Percentiles rank a stretch among this genome's conserved stretches.
Evolutionary conservation across 1,284 basidiomycete genomes (phyloP).

Genomic region (Pseudomicrostroma phylloplanum): DNA sequence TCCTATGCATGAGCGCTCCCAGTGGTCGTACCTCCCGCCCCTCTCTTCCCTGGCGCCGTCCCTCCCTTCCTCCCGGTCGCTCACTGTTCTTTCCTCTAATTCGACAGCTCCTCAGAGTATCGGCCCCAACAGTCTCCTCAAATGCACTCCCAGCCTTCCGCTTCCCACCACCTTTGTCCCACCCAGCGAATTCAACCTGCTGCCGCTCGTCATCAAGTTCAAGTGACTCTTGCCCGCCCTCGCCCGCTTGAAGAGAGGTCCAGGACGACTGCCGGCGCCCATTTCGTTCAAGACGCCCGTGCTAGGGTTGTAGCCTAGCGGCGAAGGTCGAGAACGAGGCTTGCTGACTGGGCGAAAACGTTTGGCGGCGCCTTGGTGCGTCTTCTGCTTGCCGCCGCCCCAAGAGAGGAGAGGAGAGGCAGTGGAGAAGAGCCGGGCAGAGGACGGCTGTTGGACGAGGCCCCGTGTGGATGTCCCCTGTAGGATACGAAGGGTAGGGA

Average conservation of each 20-base stretch:
- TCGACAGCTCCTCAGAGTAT: background rate
- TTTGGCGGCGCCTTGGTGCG: constrained; percentile 14
- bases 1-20: background rate
- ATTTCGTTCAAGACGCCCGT: background rate
- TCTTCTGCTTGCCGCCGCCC: constrained; percentile 16
- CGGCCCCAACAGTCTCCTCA: constrained; percentile 7
- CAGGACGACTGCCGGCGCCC: background rate
- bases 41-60: background rate
- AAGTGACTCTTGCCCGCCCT: constrained; percentile 14
- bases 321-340: background rate
- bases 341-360: constrained; percentile 14
- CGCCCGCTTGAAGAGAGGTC: constrained; percentile 15
- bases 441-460: too few relatives aligned
- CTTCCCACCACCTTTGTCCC: background rate
- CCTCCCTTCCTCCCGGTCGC: too few relatives aligned
- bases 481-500: too few relatives aligned
- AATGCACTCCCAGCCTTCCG: constrained; percentile 2
- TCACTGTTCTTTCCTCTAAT: too few relatives aligned
- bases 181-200: constrained; percentile 3
- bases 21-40: background rate
- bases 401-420: constrained; percentile 4
- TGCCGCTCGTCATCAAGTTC: constrained; percentile 6
- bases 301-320: background rate
- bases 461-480: too few relatives aligned
- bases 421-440: background rate